Base-by-base conservation (phyloP, 2,329 filamentous ascomycete genomes). In the Trichoderma guizhouense region DNA sequence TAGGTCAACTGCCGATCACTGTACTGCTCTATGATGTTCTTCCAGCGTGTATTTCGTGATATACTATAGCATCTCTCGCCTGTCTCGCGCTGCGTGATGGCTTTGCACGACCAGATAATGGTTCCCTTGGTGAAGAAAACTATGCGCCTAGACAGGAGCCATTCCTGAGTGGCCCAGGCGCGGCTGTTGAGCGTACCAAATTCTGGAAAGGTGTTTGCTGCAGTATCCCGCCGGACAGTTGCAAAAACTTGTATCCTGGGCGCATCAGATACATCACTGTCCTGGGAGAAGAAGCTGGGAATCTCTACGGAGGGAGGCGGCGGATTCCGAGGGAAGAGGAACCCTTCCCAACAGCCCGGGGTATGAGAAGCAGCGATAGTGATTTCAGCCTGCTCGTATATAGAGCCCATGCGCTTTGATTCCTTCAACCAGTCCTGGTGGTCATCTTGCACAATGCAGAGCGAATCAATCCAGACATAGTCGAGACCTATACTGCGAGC, bases 81-180 rank as follows among this genome's bases (percentile, higher is more conserved):
- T 1, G 73, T 75, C 67, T 75, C 74, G 12, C 73, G 73, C 55
- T 75, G 72, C 0, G 74, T 74, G 36, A 75, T 72, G 53, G 43
- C 63, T 34, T 74, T 75, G 60, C 74, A 75, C 1, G 74, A 75
- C 74, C 74, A 75, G 8, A 75, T 71, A 24, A 75, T 57, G 12
- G 51, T 9, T 36, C 62, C 72, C 7, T 68, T 69, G 11, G 74
- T 74, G 58, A 73, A 75, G 66, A 75, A 75, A 14, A 74, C 62
- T 55, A 75, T 74, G 30, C 74, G 72, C 18, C 74, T 67, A 5
- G 74, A 75, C 5, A 75, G 60, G 18, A 75, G 72, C 74, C 74
- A 75, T 61, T 75, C 74, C 34, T 75, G 74, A 1, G 74, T 75
- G 15, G 74, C 74, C 74, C 74, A 74, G 2, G 74, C 73, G 3